These are phyloP conservation scores for Citrus glauca DNA, from an alignment of 345 rosid species.

Conservation along the genomic window DNA sequence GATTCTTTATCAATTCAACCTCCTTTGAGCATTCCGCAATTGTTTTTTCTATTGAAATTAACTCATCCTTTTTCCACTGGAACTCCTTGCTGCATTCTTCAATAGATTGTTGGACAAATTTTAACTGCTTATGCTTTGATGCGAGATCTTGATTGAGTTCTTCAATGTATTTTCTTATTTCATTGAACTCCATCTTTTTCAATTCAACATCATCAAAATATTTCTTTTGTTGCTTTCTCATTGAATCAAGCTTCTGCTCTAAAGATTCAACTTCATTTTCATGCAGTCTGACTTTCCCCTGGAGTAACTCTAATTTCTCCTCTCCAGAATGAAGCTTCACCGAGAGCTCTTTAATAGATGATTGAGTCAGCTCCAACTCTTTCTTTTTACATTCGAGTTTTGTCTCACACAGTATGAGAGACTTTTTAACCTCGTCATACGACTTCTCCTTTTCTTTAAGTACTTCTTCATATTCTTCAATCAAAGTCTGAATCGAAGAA, in stretches of 20 bases:
- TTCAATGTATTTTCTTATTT: background rate
- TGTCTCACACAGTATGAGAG: conserved; percentile 1
- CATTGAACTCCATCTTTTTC: conserved; percentile 8
- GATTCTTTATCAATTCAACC: conserved; percentile 20
- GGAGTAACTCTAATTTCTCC: conserved; percentile 11
- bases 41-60: conserved; percentile 16
- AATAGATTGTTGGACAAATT: conserved; percentile 16
- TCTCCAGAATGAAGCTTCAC: conserved; percentile 14
- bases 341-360: conserved; percentile 11
- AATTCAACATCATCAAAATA: conserved; percentile 7
- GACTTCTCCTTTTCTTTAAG: conserved; percentile 11
- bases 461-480: conserved; percentile 6
- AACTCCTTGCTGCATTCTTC: conserved; percentile 17
- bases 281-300: background rate
- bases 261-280: conserved; percentile 10
- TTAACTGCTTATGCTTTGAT: conserved; percentile 2
- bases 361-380: conserved; percentile 6
- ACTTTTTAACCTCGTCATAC: conserved; percentile 2
- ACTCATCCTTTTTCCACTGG: conserved; percentile 14
- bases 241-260: conserved; percentile 17
- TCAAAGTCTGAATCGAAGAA: conserved; percentile 4
- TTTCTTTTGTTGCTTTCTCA: background rate
- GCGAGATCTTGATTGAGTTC: background rate
- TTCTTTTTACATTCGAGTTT: background rate
- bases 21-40: conserved; percentile 10